Percentiles rank a stretch among this genome's conserved stretches.
These are phyloP conservation scores for Pythium graminicola DNA, from an alignment of 352 stramenopile species.

Conservation along the genomic window DNA sequence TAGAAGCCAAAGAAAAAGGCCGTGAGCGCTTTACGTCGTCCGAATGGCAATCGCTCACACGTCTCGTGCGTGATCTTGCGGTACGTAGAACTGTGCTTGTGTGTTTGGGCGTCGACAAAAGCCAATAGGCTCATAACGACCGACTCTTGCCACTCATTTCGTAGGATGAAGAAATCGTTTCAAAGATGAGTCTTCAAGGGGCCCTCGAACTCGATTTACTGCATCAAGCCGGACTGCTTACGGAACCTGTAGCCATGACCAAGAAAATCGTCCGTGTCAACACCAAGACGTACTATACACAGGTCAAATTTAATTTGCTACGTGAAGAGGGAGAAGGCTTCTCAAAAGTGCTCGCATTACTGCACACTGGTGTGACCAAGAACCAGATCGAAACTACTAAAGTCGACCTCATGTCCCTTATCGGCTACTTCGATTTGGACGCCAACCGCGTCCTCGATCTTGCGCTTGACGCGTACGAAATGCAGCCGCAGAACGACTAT, in stretches of 20 bases:
- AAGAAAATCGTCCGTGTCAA: conserved; percentile 83
- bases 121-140: conserved; percentile 1
- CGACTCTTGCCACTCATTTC: not conserved
- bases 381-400: conserved; percentile 59
- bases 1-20: conserved; percentile 64
- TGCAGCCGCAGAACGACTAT: conserved; percentile 69
- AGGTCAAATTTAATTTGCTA: conserved; percentile 96
- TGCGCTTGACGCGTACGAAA: conserved; percentile 90
- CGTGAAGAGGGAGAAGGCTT: conserved; percentile 96
- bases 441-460: conserved; percentile 94
- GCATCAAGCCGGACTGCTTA: conserved; percentile 51
- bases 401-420: conserved; percentile 67
- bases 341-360: conserved; percentile 86
- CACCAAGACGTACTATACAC: conserved; percentile 89
- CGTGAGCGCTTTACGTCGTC: conserved; percentile 57
- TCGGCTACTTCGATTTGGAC: conserved; percentile 94
- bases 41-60: conserved; percentile 64
- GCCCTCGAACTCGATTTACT: conserved; percentile 73
- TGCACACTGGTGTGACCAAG: conserved; percentile 64
- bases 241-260: conserved; percentile 39
- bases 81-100: conserved; percentile 24
- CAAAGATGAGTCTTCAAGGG: conserved; percentile 44
- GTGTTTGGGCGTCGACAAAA: not conserved
- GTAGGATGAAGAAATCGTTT: conserved; percentile 64
- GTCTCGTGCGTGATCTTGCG: conserved; percentile 51